Conservation (phyloP, 805 yeast genomes). For the Danielia reshetovae region DNA sequence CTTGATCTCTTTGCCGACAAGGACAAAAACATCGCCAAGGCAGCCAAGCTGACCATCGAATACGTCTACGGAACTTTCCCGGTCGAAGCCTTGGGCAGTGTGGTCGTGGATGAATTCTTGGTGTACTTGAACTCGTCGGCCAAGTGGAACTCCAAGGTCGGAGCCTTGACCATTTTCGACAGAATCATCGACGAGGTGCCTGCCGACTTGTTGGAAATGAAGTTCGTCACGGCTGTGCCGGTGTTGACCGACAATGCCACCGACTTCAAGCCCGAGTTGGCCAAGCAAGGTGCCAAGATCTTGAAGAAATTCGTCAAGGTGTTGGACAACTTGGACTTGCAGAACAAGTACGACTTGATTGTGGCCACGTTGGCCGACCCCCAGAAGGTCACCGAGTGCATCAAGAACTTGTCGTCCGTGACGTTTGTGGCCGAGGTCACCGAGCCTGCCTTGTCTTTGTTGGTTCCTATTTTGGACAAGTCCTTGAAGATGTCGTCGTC, state of each 20-base stretch:
- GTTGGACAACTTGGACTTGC: conserved; percentile 88
- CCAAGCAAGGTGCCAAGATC: conserved; percentile 74
- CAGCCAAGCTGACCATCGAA: conserved; percentile 78
- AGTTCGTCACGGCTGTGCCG: conserved; percentile 77
- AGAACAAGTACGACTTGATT: conserved; percentile 76
- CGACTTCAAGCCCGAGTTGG: conserved; percentile 94
- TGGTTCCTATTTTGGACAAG: conserved; percentile 89
- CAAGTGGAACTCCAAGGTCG: conserved; percentile 88
- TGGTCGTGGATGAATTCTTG: conserved; percentile 58
- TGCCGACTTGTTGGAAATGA: conserved; percentile 77
- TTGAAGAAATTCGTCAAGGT: conserved; percentile 70
- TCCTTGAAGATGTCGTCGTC: conserved; percentile 84
- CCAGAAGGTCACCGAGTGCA: conserved; percentile 79
- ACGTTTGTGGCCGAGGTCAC: conserved; percentile 98
- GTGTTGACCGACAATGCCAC: conserved; percentile 84
- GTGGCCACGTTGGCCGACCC: conserved; percentile 91
- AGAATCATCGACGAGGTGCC: conserved; percentile 75
- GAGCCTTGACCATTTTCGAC: conserved; percentile 71
- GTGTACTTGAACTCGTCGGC: conserved; percentile 73
- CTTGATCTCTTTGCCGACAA: conserved; percentile 80
- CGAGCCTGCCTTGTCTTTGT: conserved; percentile 84
- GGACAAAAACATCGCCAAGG: conserved; percentile 78
- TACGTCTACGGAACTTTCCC: conserved; percentile 68
- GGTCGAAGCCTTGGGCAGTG: conserved; percentile 71
- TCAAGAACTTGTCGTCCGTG: conserved; percentile 84